These are phyloP conservation scores for Coemansia sp. DNA, from an alignment of 192 early-diverging fungal genomes.

Conservation along the genomic window DNA sequence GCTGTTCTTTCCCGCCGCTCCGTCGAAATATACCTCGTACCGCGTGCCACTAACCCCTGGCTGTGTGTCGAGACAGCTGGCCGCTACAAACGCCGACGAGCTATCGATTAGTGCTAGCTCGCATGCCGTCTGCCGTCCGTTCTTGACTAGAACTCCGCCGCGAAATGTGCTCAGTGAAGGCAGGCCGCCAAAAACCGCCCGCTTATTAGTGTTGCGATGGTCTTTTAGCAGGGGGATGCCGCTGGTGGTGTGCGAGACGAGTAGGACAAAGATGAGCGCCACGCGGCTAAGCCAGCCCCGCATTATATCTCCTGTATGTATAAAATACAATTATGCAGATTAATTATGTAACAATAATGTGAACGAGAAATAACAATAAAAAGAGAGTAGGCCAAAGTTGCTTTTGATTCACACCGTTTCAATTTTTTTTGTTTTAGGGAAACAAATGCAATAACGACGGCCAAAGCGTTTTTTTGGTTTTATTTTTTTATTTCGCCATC, in stretches of 20 bases:
- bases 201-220: neutral
- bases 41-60: neutral
- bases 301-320: neutral
- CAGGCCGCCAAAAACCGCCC: neutral
- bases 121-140: constrained; percentile 20
- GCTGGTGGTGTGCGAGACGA: neutral
- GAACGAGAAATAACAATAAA: neutral
- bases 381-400: neutral
- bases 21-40: constrained; percentile 13
- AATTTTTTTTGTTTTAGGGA: neutral
- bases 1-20: neutral
- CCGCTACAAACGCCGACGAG: constrained; percentile 9
- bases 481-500: no score
- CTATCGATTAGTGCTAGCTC: constrained; percentile 15
- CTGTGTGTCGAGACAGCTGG: constrained; percentile 9
- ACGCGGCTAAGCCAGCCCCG: neutral
- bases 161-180: neutral
- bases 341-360: neutral
- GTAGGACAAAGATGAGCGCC: neutral
- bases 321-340: no score
- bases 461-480: neutral
- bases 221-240: neutral
- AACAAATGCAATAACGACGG: no score
- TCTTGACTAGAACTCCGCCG: constrained; percentile 13
- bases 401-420: neutral